These are phyloP conservation scores for Earliella scabrosa DNA, from an alignment of 1,284 basidiomycete species.

Conservation along the genomic window DNA sequence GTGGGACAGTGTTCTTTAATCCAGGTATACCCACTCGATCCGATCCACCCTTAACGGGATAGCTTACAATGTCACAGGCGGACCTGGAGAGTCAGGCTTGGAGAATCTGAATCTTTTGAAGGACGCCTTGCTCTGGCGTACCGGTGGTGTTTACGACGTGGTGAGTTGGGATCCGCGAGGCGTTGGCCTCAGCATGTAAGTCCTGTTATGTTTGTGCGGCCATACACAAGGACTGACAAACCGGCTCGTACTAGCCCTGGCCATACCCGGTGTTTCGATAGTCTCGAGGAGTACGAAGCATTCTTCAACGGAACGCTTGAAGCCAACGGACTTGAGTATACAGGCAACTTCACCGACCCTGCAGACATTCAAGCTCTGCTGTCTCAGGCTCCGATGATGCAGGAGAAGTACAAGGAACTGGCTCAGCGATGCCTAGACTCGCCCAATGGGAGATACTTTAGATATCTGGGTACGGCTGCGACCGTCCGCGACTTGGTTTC, in stretches of 20 bases:
- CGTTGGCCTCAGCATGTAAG: conserved; percentile 8
- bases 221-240: no score
- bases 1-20: conserved; percentile 6
- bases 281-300: neutral
- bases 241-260: neutral
- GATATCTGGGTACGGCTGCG: conserved; percentile 19
- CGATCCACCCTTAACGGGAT: neutral
- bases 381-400: conserved; percentile 7
- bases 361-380: conserved; percentile 2
- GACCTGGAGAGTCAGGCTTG: conserved; percentile 5
- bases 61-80: neutral
- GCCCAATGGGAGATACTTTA: neutral
- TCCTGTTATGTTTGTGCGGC: neutral
- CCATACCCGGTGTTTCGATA: conserved; percentile 7
- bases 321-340: conserved; percentile 5
- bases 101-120: neutral
- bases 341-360: conserved; percentile 9
- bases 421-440: conserved; percentile 1
- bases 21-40: neutral
- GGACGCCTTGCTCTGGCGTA: neutral
- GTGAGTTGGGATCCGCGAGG: conserved; percentile 15
- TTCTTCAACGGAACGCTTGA: conserved; percentile 14
- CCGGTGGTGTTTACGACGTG: conserved; percentile 8
- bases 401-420: conserved; percentile 10
- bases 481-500: conserved; percentile 19